Conservation (phyloP, 352 stramenopile species). For the Pythium biforme region DNA sequence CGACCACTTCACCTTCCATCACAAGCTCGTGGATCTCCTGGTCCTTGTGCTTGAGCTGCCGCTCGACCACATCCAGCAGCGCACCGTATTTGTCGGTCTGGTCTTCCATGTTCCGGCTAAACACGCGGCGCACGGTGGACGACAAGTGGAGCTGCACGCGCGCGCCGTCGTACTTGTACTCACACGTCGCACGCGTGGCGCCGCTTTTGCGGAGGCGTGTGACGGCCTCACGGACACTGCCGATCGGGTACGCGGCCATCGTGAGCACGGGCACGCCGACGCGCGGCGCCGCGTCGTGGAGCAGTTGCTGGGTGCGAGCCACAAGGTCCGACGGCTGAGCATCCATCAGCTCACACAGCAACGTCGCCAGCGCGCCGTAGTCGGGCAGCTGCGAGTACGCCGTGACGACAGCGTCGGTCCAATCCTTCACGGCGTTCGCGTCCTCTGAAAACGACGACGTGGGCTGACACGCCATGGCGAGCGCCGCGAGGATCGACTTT, state of each 20-base stretch:
- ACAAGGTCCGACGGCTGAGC: slow-evolving; percentile 26
- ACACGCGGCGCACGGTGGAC: slow-evolving; percentile 40
- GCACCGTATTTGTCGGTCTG: slow-evolving; percentile 67
- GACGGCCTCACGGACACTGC: slow-evolving; percentile 50
- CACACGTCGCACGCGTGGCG: slow-evolving; percentile 46
- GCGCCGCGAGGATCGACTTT: slow-evolving; percentile 71
- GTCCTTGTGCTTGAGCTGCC: slow-evolving; percentile 27
- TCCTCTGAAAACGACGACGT: background rate
- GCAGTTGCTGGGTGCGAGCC: slow-evolving; percentile 20
- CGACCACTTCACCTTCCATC: slow-evolving; percentile 77
- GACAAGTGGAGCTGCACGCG: slow-evolving; percentile 70
- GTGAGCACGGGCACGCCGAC: slow-evolving; percentile 68
- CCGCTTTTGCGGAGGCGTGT: slow-evolving; percentile 45
- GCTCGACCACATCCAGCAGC: slow-evolving; percentile 41
- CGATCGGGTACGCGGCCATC: slow-evolving; percentile 76
- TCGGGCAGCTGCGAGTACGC: slow-evolving; percentile 74
- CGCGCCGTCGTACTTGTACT: slow-evolving; percentile 86
- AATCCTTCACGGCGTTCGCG: slow-evolving; percentile 30
- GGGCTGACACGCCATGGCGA: slow-evolving; percentile 46
- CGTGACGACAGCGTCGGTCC: slow-evolving; percentile 59
- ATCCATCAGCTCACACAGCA: slow-evolving; percentile 29
- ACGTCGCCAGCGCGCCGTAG: slow-evolving; percentile 46
- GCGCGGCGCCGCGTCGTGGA: slow-evolving; percentile 39
- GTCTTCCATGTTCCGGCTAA: slow-evolving; percentile 85
- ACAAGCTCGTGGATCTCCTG: slow-evolving; percentile 42